Evolutionary conservation across 371 early-diverging fungal species (phyloP), one percentile per base, ranked within the genome.

Genomic region (Lichtheimia ramosa): DNA sequence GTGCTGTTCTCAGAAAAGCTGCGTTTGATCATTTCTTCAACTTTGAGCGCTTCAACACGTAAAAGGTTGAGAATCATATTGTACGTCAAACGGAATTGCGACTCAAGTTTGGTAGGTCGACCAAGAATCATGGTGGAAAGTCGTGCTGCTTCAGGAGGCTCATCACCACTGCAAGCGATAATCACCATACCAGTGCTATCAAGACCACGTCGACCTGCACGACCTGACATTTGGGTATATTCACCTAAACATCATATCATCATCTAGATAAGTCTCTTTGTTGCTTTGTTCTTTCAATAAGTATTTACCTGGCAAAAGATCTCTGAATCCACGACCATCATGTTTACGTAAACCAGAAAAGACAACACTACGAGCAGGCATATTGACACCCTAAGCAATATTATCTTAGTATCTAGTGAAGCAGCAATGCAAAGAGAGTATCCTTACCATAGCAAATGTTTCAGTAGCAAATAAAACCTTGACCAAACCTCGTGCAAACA

Each of bases 171-270:
- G 46, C 86, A 85, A 5, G 91, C 89, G 61, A 99, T 92, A 50
- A 99, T 92, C 0, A 99, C 99, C 39, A 93, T 84, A 28, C 99
- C 99, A 3, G 94, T 95, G 10, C 75, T 84, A 66, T 99, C 99
- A 12, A 96, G 81, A 21, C 98, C 99, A 81, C 99, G 92, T 65
- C 99, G 89, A 56, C 99, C 99, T 10, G 99, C 99, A 56, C 99
- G 87, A 0, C 99, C 99, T 15, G 95, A 93, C 99, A 99, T 99
- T 83, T 99, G 99, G 2, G 96, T 99, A 73, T 98, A 99, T 71
- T 99, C 99, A 58, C 96, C 92, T 85, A 46, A 43, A 0, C 34
- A 34, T 7, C 2, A 34, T 2, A 34, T 4, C 3, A 27, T 27
- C n/a, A 25, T 1, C 34, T 8, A 34, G 10, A 34, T 24, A 23